These are phyloP conservation scores for Exophiala lecanii-corni DNA, from an alignment of 2,329 filamentous ascomycete genomes.

Conservation along the genomic window DNA sequence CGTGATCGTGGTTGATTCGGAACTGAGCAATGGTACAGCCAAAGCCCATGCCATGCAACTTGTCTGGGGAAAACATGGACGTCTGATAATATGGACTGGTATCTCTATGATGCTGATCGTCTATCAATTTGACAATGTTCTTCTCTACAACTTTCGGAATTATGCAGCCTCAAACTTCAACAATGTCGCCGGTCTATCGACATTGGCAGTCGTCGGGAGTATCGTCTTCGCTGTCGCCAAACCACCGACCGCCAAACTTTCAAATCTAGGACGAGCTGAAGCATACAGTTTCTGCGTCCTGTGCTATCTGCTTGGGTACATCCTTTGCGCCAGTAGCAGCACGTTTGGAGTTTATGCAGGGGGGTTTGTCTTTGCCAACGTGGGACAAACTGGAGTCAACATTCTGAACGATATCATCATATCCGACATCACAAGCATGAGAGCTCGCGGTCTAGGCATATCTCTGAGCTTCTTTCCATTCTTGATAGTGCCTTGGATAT, in stretches of 20 bases:
- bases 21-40: constrained; percentile 17
- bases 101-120: constrained; percentile 10
- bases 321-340: constrained; percentile 35
- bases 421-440: constrained; percentile 39
- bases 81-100: constrained; percentile 6
- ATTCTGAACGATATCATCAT: constrained; percentile 44
- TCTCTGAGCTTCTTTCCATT: constrained; percentile 38
- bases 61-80: constrained; percentile 11
- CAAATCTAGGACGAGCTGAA: constrained; percentile 39
- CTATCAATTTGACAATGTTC: constrained; percentile 35
- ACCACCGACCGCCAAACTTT: constrained; percentile 40
- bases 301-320: constrained; percentile 36
- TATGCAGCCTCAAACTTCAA: constrained; percentile 40
- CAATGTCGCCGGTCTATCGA: constrained; percentile 23
- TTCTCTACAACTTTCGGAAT: constrained; percentile 37
- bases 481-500: constrained; percentile 40
- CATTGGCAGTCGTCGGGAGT: constrained; percentile 27
- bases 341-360: constrained; percentile 36
- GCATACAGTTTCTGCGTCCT: constrained; percentile 28
- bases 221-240: constrained; percentile 40
- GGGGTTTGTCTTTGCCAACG: constrained; percentile 34
- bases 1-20: constrained; percentile 6
- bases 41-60: constrained; percentile 11
- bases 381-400: constrained; percentile 38
- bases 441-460: constrained; percentile 38